These are phyloP conservation scores for Nakataea oryzae DNA, from an alignment of 2,329 filamentous ascomycete genomes.

Conservation along the genomic window DNA sequence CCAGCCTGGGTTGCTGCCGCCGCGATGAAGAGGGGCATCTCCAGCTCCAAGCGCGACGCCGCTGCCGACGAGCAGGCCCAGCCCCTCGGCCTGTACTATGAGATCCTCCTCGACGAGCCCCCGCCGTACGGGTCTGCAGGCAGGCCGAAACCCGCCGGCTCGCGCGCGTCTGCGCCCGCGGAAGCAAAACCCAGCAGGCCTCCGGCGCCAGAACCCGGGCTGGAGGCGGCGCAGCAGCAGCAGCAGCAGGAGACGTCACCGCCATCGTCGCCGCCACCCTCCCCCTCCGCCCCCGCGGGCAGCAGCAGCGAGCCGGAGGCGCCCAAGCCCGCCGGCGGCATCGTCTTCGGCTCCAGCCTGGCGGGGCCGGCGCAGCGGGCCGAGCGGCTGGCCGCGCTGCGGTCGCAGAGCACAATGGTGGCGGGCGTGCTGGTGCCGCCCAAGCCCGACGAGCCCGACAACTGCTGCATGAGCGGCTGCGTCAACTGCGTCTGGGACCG, in stretches of 20 bases:
- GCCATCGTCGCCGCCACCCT: constrained; percentile 29
- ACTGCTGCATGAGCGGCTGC: constrained; percentile 98
- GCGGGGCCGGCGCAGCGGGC: constrained; percentile 62
- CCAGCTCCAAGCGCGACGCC: background rate
- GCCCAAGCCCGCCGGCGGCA: constrained; percentile 17
- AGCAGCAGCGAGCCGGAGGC: too few relatives aligned
- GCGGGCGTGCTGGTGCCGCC: constrained; percentile 79
- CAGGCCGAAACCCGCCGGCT: background rate
- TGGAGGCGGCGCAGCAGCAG: constrained; percentile 15
- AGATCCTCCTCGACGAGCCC: constrained; percentile 39
- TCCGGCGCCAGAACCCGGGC: background rate
- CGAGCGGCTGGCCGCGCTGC: constrained; percentile 46
- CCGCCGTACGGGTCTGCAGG: constrained; percentile 17
- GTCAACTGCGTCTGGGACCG: constrained; percentile 96
- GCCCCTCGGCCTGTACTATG: constrained; percentile 49
- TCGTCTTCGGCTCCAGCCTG: constrained; percentile 75
- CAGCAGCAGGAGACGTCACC: constrained; percentile 18
- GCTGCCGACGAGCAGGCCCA: constrained; percentile 26
- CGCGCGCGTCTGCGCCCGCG: background rate
- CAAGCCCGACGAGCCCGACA: constrained; percentile 80
- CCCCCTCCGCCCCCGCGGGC: constrained; percentile 42
- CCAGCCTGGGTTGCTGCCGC: background rate
- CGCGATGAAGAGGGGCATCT: background rate
- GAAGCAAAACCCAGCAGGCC: too few relatives aligned
- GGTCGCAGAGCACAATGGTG: constrained; percentile 50